Percentiles rank a stretch among this genome's conserved stretches.
Conservation (phyloP, 176 grass and related monocot genomes). For the Triticum dicoccoides region DNA sequence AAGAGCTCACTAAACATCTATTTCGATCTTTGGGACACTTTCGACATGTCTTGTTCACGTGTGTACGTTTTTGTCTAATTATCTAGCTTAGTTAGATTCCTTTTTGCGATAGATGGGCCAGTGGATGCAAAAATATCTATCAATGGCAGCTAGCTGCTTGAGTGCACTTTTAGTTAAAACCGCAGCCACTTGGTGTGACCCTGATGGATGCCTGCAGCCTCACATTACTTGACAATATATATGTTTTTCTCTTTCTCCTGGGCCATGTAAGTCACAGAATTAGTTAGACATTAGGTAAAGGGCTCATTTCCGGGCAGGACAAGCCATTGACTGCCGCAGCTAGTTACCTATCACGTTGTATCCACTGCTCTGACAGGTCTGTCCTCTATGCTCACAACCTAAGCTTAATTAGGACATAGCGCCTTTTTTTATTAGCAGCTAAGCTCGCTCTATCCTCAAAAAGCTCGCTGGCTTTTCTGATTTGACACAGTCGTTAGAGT, state of each 20-base stretch:
- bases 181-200: conserved; percentile 25
- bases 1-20: not conserved
- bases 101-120: not conserved
- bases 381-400: not conserved
- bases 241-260: not conserved
- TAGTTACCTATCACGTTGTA: not conserved
- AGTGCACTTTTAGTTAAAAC: conserved; percentile 46
- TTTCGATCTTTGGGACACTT: not conserved
- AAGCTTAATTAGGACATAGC: not conserved
- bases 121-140: conserved; percentile 20
- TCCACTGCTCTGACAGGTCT: not conserved
- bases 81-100: not conserved
- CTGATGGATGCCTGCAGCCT: conserved; percentile 14
- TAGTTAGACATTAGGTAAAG: conserved; percentile 73
- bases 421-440: conserved; percentile 14
- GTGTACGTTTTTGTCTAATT: not conserved
- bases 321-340: conserved; percentile 49
- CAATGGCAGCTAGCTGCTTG: conserved; percentile 25
- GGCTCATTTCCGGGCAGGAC: conserved; percentile 38
- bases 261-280: conserved; percentile 53
- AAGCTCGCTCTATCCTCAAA: conserved; percentile 2
- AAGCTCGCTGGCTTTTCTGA: conserved; percentile 12
- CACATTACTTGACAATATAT: not conserved
- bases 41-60: conserved; percentile 26
- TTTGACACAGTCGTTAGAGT: conserved; percentile 10